These are phyloP conservation scores for Cynanchum wilfordii DNA, from an alignment of 257 asterid genomes.

Conservation along the genomic window DNA sequence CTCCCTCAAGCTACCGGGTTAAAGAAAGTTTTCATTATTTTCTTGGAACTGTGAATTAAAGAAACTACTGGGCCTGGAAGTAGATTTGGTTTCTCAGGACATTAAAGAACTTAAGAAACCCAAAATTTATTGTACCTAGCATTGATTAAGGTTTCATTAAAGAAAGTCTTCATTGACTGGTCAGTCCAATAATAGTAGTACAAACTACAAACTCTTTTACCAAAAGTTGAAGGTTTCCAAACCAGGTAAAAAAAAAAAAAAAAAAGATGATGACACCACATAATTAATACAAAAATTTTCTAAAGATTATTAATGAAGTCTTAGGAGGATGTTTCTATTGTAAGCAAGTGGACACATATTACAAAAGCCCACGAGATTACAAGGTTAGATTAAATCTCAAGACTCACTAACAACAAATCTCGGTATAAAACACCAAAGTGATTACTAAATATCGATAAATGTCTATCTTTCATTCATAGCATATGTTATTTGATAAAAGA, in stretches of 20 bases:
- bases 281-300: not conserved
- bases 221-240: not conserved
- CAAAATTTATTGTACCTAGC: not conserved
- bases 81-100: not conserved
- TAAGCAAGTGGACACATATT: slow-evolving; percentile 29
- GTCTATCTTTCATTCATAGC: too few species aligned
- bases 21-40: too few species aligned
- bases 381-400: slow-evolving; percentile 27
- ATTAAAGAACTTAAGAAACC: slow-evolving; percentile 5
- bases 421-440: too few species aligned
- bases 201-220: too few species aligned
- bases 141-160: not conserved
- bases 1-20: too few species aligned
- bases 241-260: not conserved
- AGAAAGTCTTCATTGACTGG: not conserved
- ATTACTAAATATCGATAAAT: too few species aligned
- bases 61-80: not conserved
- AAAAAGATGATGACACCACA: not conserved
- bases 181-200: not conserved
- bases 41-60: too few species aligned
- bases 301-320: not conserved
- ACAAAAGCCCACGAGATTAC: slow-evolving; percentile 19
- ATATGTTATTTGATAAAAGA: too few species aligned
- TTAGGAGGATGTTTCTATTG: slow-evolving; percentile 24
- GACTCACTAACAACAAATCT: not conserved